Evolutionary conservation across 306 rosid species (phyloP).

Genomic region (Luffa aegyptiaca): DNA sequence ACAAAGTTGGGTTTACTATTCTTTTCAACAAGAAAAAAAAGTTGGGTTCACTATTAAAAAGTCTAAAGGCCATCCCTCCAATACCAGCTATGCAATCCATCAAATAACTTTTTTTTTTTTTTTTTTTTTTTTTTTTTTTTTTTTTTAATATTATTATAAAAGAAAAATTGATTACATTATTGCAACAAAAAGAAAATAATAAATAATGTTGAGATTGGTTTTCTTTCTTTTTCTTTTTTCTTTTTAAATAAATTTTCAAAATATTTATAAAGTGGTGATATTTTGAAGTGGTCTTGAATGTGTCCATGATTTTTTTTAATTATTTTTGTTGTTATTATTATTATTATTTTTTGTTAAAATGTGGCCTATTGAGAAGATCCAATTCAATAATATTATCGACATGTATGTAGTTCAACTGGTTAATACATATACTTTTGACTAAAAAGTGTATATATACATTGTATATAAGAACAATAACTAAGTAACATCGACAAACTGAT

Average conservation of each 20-base stretch:
- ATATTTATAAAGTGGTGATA: background rate
- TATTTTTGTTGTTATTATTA: too few relatives aligned
- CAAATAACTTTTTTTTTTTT: background rate
- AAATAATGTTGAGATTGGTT: background rate
- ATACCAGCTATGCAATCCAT: background rate
- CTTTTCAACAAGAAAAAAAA: background rate
- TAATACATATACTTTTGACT: too few relatives aligned
- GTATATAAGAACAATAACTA: too few relatives aligned
- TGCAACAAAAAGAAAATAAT: background rate
- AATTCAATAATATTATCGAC: too few relatives aligned
- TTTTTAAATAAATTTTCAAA: too few relatives aligned
- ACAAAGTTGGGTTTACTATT: constrained; percentile 3
- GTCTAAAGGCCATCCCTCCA: background rate
- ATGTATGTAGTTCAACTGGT: too few relatives aligned
- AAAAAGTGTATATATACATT: too few relatives aligned
- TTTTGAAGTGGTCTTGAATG: background rate
- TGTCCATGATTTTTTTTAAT: too few relatives aligned
- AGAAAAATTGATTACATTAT: background rate
- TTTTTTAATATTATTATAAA: background rate
- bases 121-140: too few relatives aligned
- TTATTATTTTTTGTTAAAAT: too few relatives aligned
- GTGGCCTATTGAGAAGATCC: too few relatives aligned
- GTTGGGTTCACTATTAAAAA: background rate
- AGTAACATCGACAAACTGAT: too few relatives aligned
- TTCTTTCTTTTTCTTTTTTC: background rate